Evolutionary conservation across 1,284 basidiomycete species (phyloP).

Genomic region (Heterobasidion parviporum): DNA sequence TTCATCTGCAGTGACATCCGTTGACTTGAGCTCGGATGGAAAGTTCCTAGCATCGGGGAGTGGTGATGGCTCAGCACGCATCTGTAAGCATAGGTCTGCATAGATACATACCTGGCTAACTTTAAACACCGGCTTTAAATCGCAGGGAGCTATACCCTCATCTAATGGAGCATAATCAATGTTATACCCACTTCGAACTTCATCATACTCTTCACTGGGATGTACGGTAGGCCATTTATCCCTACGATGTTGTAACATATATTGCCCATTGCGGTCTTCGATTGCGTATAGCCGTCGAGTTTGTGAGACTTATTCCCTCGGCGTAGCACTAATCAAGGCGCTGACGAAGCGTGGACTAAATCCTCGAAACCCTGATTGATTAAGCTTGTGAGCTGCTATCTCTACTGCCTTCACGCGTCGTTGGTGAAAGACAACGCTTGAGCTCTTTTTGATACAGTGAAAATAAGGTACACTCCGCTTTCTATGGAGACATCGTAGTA

Average conservation of each 20-base stretch:
- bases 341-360: no score
- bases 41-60: constrained; percentile 79
- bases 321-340: no score
- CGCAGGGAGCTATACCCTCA: constrained; percentile 5
- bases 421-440: not conserved
- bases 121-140: not conserved
- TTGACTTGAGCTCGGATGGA: constrained; percentile 71
- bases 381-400: no score
- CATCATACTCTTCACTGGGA: no score
- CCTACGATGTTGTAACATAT: no score
- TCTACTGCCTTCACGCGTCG: no score
- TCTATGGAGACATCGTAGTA: not conserved
- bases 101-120: not conserved
- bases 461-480: not conserved
- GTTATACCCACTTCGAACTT: not conserved
- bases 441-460: not conserved
- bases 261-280: no score
- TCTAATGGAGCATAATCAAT: not conserved
- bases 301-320: no score
- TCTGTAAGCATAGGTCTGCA: constrained; percentile 47
- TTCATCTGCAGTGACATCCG: constrained; percentile 63
- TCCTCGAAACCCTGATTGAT: no score
- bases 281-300: no score
- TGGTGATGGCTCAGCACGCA: constrained; percentile 78
- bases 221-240: no score